Base-by-base conservation (phyloP, 1,139 yeast genomes). In the Yamadazyma sp. region DNA sequence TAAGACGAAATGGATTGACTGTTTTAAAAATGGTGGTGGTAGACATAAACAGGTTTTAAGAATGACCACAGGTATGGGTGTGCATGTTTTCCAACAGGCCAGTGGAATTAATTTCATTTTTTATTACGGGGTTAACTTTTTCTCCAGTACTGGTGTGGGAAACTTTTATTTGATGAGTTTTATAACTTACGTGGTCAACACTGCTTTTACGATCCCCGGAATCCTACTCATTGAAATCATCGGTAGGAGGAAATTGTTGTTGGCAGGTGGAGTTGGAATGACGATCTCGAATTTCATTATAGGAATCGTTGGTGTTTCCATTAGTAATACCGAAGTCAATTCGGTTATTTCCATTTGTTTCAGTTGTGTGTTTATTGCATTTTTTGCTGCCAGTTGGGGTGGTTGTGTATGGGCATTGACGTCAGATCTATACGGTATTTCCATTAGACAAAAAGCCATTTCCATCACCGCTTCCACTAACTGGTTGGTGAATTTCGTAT, bases 371-470 rank as follows among this genome's bases (percentile, higher is more conserved):
- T 84, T 82, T 55, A 83, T 83, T 56, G 79, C 85, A 22, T 80
- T 78, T 58, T 84, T 83, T 57, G 90, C 90, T 21, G 69, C 86
- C 39, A 73, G 89, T 24, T 85, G 90, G 90, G 94, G 92, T 54
- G 90, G 90, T 31, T 70, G 80, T 41, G 78, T 80, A 29, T 85
- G 92, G 92, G 89, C 86, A 35, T 68, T 83, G 44, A 72, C 82
- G 46, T 85, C 87, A 37, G 95, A 86, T 61, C 72, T 82, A 42
- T 85, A 74, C 69, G 82, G 88, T 40, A 71, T 85, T 46, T 74
- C 82, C 43, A 77, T 82, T 43, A 73, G 95, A 64, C 87, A 85
- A 53, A 82, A 81, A 60, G 85, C 89, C 10, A 82, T 84, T 45
- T 80, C 90, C 16, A 58, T 83, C 38, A 78, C 86, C 35, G 80